Base-by-base conservation (phyloP, 176 grass and related monocot genomes). In the Avena insularis region DNA sequence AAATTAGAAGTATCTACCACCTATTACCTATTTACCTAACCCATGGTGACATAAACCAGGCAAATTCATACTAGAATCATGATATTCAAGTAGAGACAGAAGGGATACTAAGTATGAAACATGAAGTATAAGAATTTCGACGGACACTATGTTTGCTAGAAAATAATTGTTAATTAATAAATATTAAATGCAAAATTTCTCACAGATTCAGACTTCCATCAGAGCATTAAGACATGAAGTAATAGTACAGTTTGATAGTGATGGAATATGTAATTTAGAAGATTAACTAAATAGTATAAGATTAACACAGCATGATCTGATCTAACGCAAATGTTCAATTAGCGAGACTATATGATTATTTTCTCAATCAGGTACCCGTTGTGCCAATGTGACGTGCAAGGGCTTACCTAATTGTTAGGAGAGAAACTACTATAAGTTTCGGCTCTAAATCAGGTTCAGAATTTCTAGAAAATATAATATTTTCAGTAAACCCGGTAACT, bases 401-500 rank as follows among this genome's bases (percentile, higher is more conserved):
- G 63, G 80, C 92, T 94, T 96, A 98, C 96, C 93, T 85, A 56
- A 91, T 82, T 90, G 89, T 88, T 40, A 98, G 80, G 78, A 96
- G 88, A 74, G 92, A 94, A 60, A 95, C 88, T 79, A 94, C 88
- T 82, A 91, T 85, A 71, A 96, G 85, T 62, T 92, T 98, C 81
- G 93, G 92, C 71, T 98, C 93, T 83, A 98, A 71, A 88, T 89
- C 82, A 86, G 93, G 88, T 83, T 98, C 93, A 68, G 82, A 87
- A 83, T 91, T 91, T 82, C 43, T 90, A 45, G 90, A 96, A 92
- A 93, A 91, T 86, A 98, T 90, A 85, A 98, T 79, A 83, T 95
- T 87, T 66, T 91, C 79, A n/a, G 61, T 81, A 82, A 92, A 98
- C 46, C 87, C 90, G 35, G 90, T 84, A 64, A 98, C 80, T 84